Evolutionary conservation across 2,329 filamentous ascomycete genomes (phyloP).

Genomic region (Aspergillus japonicus): DNA sequence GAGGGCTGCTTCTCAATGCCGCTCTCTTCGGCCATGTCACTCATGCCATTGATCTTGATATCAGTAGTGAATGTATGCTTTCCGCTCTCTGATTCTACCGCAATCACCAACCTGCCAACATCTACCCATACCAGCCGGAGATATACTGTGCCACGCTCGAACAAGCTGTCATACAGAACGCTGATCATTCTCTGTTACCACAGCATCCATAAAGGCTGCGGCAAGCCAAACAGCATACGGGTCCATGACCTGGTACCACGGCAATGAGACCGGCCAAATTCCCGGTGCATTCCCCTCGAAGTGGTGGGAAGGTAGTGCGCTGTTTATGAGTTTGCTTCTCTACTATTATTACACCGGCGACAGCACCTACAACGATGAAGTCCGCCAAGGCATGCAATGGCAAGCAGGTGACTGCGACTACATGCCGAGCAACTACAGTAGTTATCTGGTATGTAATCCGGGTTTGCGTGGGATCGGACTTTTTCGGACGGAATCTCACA

Average conservation of each 20-base stretch:
- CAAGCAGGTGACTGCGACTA: constrained; percentile 39
- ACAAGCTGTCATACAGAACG: background rate
- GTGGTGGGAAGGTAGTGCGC: constrained; percentile 71
- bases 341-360: constrained; percentile 70
- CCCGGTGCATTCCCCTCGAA: constrained; percentile 65
- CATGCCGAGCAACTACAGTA: constrained; percentile 40
- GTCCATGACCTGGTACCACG: constrained; percentile 54
- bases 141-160: too few relatives aligned
- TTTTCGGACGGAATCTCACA: background rate
- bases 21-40: constrained; percentile 7
- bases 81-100: background rate
- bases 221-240: constrained; percentile 46
- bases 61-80: constrained; percentile 28
- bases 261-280: constrained; percentile 51
- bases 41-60: constrained; percentile 27
- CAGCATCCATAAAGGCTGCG: constrained; percentile 47
- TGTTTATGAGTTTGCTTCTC: constrained; percentile 68
- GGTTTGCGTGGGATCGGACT: background rate
- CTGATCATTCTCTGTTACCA: background rate
- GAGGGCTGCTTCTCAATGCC: constrained; percentile 4
- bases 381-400: constrained; percentile 43
- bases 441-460: constrained; percentile 23
- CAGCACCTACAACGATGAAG: constrained; percentile 59
- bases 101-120: background rate
- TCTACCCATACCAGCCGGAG: background rate